phyloP scores from a whole-genome alignment of 345 rosid genomes.

The Brassica juncea region DNA sequence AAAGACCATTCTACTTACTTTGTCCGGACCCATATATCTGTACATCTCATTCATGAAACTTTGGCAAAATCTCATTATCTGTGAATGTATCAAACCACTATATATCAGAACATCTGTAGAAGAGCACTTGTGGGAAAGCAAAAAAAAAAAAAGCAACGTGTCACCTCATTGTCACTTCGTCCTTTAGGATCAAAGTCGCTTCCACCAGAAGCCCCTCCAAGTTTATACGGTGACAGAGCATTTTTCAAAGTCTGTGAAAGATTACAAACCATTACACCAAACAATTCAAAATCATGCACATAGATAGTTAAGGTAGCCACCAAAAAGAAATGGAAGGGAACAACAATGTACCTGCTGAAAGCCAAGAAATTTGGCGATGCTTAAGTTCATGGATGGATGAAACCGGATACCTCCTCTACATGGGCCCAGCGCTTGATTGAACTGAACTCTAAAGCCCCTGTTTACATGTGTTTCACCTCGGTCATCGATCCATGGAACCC shows the following conservation, averaged over 20 bases:
- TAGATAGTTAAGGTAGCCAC: background rate
- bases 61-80: constrained; percentile 99
- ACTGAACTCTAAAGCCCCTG: constrained; percentile 94
- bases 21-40: constrained; percentile 89
- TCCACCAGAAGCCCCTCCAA: constrained; percentile 99
- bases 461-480: constrained; percentile 96
- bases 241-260: constrained; percentile 78
- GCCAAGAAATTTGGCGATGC: constrained; percentile 91
- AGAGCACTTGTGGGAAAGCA: background rate
- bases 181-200: constrained; percentile 99
- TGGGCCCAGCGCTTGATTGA: constrained; percentile 94
- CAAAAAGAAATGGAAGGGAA: background rate
- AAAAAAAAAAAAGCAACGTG: constrained; percentile 9
- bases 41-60: constrained; percentile 96
- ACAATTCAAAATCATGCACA: background rate
- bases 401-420: constrained; percentile 97
- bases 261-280: constrained; percentile 21
- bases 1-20: constrained; percentile 51
- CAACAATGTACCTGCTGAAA: constrained; percentile 71
- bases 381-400: constrained; percentile 88
- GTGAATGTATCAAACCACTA: constrained; percentile 42
- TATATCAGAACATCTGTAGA: constrained; percentile 22
- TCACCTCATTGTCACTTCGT: constrained; percentile 94
- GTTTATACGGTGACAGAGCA: constrained; percentile 89
- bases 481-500: constrained; percentile 99